Conservation (phyloP, 495 filamentous ascomycete genomes). For the Cercophora samala region DNA sequence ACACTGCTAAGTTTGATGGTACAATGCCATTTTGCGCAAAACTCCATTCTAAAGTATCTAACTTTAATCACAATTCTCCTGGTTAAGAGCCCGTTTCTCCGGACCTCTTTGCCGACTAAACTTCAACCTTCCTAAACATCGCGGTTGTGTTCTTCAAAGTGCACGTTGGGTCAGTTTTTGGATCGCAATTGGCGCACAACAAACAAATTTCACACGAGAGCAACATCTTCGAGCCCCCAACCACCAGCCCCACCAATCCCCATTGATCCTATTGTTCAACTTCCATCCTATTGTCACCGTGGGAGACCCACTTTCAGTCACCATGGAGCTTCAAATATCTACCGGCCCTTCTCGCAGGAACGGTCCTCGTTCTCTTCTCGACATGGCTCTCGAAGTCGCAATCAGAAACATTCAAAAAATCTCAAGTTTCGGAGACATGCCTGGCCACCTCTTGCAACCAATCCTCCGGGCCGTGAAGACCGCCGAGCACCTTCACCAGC, state of each 20-base stretch:
- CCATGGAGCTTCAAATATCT: neutral
- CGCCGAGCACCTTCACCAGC: slow-evolving; percentile 33
- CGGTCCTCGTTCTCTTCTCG: slow-evolving; percentile 35
- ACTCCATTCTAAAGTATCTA: neutral
- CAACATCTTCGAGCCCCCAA: neutral
- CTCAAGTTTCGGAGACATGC: slow-evolving; percentile 18
- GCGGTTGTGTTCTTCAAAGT: neutral
- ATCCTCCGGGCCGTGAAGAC: slow-evolving; percentile 35
- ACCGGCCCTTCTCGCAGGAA: neutral
- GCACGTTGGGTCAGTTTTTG: neutral
- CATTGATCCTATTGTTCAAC: neutral
- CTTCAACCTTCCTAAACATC: neutral
- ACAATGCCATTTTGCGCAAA: neutral
- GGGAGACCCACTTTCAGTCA: neutral
- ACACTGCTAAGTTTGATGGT: neutral
- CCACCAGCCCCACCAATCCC: neutral
- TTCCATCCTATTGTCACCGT: neutral
- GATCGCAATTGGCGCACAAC: neutral
- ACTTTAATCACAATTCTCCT: neutral
- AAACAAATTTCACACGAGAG: neutral
- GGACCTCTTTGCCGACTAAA: neutral
- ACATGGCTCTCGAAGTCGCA: slow-evolving; percentile 32
- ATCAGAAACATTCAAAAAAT: slow-evolving; percentile 28
- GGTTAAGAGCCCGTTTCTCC: neutral
- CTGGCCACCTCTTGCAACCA: slow-evolving; percentile 8